These are phyloP conservation scores for Mallotus nudiflorus DNA, from an alignment of 345 rosid genomes.

Conservation along the genomic window DNA sequence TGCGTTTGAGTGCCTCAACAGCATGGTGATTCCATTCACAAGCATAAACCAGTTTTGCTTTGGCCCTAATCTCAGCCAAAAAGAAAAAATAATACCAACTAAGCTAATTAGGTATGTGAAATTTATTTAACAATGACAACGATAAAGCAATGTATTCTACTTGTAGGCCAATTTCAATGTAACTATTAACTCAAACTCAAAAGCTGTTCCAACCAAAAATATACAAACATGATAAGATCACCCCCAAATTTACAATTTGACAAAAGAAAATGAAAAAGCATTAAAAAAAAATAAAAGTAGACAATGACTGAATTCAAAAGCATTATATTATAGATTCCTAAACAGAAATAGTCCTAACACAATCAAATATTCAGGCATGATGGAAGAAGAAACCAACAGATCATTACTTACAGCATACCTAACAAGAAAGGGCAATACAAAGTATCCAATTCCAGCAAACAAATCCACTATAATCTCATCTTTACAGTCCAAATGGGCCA, in stretches of 20 bases:
- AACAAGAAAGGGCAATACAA: slow-evolving; percentile 84
- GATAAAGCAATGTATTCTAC: not conserved
- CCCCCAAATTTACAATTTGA: not conserved
- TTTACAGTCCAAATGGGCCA: slow-evolving; percentile 63
- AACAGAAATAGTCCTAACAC: not conserved
- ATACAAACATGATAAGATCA: not conserved
- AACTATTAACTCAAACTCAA: no score
- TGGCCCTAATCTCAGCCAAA: slow-evolving; percentile 55
- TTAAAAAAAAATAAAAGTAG: not conserved
- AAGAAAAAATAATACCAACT: not conserved
- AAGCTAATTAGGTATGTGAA: not conserved
- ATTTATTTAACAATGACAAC: not conserved
- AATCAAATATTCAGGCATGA: slow-evolving; percentile 5
- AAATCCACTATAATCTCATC: slow-evolving; percentile 77
- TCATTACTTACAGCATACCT: slow-evolving; percentile 44
- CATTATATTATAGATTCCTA: no score
- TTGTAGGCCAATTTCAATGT: not conserved
- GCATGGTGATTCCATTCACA: slow-evolving; percentile 97
- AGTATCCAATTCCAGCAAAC: slow-evolving; percentile 94
- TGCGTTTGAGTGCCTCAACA: slow-evolving; percentile 70
- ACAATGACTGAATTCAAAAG: no score
- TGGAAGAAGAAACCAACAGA: not conserved
- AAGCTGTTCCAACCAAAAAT: not conserved
- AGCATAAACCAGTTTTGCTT: slow-evolving; percentile 81
- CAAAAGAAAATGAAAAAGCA: not conserved